Conservation (phyloP, 345 rosid genomes). For the Hirschfeldia incana region DNA sequence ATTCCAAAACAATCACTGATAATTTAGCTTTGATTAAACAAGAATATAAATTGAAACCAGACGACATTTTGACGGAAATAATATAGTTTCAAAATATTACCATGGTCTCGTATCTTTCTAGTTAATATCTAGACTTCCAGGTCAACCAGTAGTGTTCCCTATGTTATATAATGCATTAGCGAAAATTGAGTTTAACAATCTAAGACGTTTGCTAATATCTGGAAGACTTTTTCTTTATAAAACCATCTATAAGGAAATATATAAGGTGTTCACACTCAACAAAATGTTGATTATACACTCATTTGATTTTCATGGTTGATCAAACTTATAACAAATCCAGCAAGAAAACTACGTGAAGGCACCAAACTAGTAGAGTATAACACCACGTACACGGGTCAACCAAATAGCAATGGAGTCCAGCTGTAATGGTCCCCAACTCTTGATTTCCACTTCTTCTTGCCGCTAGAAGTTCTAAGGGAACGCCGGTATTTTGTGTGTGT, state of each 20-base stretch:
- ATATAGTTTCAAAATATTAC: constrained; percentile 33
- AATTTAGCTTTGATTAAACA: constrained; percentile 21
- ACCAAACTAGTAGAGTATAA: constrained; percentile 45
- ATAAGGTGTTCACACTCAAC: constrained; percentile 21
- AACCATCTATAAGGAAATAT: constrained; percentile 1
- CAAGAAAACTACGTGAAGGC: constrained; percentile 50
- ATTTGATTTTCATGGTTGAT: constrained; percentile 29
- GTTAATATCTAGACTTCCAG: constrained; percentile 2
- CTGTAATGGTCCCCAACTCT: constrained; percentile 44
- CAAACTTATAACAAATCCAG: constrained; percentile 24
- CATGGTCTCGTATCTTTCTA: constrained; percentile 30
- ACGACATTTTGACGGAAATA: constrained; percentile 31
- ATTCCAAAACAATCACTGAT: constrained; percentile 20
- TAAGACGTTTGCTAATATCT: background rate
- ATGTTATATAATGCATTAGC: constrained; percentile 17
- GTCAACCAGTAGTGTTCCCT: background rate
- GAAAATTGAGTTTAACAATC: background rate
- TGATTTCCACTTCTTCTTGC: background rate
- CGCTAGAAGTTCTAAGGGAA: constrained; percentile 27
- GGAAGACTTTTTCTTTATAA: background rate
- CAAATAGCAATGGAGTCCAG: constrained; percentile 43
- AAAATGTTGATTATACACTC: constrained; percentile 26
- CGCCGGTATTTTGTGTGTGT: constrained; percentile 41
- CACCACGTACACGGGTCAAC: constrained; percentile 57
- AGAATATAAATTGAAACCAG: constrained; percentile 29